Conservation (phyloP, 345 rosid species). For the Physaria fendleri region DNA sequence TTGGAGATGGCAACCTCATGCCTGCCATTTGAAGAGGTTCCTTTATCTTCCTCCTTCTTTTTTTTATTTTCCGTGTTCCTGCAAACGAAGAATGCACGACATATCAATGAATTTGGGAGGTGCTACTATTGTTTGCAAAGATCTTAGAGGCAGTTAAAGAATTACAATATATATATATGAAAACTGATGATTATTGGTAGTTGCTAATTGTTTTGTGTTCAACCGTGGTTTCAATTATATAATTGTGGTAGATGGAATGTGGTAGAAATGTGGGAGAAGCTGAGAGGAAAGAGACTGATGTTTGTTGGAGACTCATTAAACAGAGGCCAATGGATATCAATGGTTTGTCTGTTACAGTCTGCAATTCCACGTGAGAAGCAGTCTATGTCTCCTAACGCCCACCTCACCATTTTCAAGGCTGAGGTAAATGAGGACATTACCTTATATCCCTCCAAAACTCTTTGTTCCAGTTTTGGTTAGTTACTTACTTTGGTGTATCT, state of each 20-base stretch:
- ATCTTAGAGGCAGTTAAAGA: no score
- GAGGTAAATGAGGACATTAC: slow-evolving; percentile 43
- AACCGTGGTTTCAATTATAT: background rate
- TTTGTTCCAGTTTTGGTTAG: background rate
- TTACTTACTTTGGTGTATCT: slow-evolving; percentile 11
- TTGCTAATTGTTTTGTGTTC: background rate
- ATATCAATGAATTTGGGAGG: background rate
- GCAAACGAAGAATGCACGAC: background rate
- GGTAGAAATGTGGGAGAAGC: slow-evolving; percentile 86
- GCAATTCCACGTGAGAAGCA: slow-evolving; percentile 64
- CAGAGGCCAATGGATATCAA: slow-evolving; percentile 98
- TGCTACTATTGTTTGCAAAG: background rate
- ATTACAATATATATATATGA: no score
- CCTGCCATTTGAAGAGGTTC: slow-evolving; percentile 84
- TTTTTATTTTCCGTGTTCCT: background rate
- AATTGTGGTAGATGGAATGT: slow-evolving; percentile 79
- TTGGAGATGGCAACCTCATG: slow-evolving; percentile 98
- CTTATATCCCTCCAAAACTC: background rate
- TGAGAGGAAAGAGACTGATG: slow-evolving; percentile 92
- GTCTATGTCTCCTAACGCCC: slow-evolving; percentile 86
- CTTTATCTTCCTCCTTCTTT: no score
- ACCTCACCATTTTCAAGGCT: slow-evolving; percentile 82
- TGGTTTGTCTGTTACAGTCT: slow-evolving; percentile 86
- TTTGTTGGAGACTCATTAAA: slow-evolving; percentile 94
- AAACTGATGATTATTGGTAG: background rate